Evolutionary conservation across 257 asterid genomes (phyloP).

Genomic region (Craterostigma plantagineum): DNA sequence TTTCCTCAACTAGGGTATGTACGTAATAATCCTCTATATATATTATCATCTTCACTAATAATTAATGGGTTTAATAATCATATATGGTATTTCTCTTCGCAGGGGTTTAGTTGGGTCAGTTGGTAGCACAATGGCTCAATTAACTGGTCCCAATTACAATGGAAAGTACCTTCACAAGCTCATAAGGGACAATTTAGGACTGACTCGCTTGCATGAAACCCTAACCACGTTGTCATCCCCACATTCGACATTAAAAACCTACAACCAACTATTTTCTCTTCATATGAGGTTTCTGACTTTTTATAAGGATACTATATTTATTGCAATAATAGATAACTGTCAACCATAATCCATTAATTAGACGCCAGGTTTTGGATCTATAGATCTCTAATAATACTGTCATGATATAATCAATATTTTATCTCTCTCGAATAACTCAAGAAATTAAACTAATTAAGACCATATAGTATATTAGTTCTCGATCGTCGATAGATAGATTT

Average conservation of each 20-base stretch:
- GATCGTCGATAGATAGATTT: too few species aligned
- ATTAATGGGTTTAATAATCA: background rate
- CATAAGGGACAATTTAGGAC: constrained; percentile 18
- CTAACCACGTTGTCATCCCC: constrained; percentile 34
- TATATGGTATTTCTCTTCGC: too few species aligned
- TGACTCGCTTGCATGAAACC: constrained; percentile 22
- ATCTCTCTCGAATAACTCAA: too few species aligned
- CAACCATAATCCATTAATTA: too few species aligned
- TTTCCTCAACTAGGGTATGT: constrained; percentile 20
- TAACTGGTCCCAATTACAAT: constrained; percentile 28
- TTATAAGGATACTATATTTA: too few species aligned
- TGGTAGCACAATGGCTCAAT: background rate
- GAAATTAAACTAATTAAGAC: too few species aligned
- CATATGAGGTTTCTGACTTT: constrained; percentile 38
- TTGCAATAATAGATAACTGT: too few species aligned
- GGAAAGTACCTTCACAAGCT: constrained; percentile 23
- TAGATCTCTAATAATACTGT: too few species aligned
- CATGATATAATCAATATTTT: too few species aligned
- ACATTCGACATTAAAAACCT: constrained; percentile 32
- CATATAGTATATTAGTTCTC: too few species aligned
- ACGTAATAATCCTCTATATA: background rate
- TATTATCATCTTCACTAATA: background rate
- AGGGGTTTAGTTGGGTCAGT: constrained; percentile 25
- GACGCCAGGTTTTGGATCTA: too few species aligned
- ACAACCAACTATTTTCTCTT: constrained; percentile 36